These are phyloP conservation scores for Spinacia oleracea DNA, from an alignment of 179 eudicot genomes.

Conservation along the genomic window DNA sequence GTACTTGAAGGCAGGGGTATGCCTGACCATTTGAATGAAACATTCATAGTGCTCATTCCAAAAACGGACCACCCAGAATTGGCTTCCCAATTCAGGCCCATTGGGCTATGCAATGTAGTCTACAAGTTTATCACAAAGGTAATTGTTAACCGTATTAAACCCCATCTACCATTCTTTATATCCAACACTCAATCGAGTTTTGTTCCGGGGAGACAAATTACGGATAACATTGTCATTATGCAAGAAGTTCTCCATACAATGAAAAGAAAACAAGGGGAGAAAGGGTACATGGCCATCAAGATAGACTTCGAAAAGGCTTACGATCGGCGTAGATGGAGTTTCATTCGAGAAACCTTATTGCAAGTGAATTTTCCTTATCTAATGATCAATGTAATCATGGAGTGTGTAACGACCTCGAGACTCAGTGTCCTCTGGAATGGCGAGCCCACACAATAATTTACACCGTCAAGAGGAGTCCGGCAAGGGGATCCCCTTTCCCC, in stretches of 20 bases:
- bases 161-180: neutral
- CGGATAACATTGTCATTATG: neutral
- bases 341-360: neutral
- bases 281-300: neutral
- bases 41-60: neutral
- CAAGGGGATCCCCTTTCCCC: slow-evolving; percentile 3
- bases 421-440: neutral
- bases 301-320: neutral
- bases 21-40: neutral
- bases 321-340: neutral
- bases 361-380: neutral
- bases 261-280: neutral
- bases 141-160: neutral
- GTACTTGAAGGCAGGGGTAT: neutral
- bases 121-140: neutral
- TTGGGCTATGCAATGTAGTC: neutral
- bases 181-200: neutral
- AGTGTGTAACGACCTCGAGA: neutral
- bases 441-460: neutral
- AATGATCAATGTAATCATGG: neutral
- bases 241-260: neutral
- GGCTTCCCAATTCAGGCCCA: neutral
- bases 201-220: too few relatives aligned
- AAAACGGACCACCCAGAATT: neutral
- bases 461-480: neutral